phyloP scores from a whole-genome alignment of 257 asterid genomes.

The Buddleja alternifolia region DNA sequence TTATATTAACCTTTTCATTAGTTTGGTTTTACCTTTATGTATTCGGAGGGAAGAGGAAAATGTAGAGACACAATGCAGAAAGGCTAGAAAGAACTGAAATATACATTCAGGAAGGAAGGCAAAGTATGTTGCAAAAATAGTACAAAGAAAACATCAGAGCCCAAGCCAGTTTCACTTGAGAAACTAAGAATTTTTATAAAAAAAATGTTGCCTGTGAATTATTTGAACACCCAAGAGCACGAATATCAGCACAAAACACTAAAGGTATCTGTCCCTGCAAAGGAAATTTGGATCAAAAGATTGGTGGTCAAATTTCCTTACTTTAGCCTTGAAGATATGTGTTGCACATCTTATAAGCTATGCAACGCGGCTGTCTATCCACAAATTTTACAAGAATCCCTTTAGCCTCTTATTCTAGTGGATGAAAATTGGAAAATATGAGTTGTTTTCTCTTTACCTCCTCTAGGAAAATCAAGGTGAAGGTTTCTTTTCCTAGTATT shows the following conservation, averaged over 20 bases:
- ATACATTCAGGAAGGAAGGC: not conserved
- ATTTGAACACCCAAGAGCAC: no score
- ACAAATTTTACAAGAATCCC: not conserved
- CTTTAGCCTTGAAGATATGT: not conserved
- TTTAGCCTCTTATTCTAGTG: not conserved
- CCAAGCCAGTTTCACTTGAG: no score
- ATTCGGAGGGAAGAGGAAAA: not conserved
- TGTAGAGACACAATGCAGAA: not conserved
- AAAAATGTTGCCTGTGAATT: no score
- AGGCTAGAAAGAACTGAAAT: not conserved
- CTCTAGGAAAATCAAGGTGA: slow-evolving; percentile 3
- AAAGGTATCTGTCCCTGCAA: not conserved
- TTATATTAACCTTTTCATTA: not conserved
- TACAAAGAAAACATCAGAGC: not conserved
- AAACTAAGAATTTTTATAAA: no score
- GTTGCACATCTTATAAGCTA: not conserved
- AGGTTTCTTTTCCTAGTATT: not conserved
- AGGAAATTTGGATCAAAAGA: not conserved
- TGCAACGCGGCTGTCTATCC: not conserved
- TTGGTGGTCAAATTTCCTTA: not conserved
- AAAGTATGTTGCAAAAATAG: not conserved
- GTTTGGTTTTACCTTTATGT: not conserved
- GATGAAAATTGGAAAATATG: not conserved
- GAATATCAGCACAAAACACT: not conserved
- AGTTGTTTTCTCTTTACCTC: not conserved